Evolutionary conservation across 2,329 filamentous ascomycete genomes (phyloP).

Genomic region (Colletotrichum sp.): DNA sequence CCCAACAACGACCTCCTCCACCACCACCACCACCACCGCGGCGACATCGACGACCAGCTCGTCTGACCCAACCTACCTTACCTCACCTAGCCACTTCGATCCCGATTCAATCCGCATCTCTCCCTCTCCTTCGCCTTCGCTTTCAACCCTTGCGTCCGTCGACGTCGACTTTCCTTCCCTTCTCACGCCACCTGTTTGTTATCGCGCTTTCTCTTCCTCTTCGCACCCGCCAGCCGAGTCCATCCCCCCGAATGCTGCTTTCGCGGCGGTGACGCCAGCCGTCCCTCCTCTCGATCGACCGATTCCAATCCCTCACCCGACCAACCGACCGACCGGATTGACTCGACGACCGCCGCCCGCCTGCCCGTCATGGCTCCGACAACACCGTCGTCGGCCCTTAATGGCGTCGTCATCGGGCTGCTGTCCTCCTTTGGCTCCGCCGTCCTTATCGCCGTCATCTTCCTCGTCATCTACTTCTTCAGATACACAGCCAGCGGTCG

Average conservation of each 20-base stretch:
- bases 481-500: constrained; percentile 86
- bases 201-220: not conserved
- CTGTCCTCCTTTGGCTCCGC: constrained; percentile 94
- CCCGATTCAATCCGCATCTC: not conserved
- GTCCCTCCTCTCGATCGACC: constrained; percentile 19
- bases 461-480: constrained; percentile 90
- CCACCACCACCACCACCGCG: not conserved
- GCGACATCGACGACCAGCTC: constrained; percentile 3
- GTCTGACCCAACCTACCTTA: constrained; percentile 4
- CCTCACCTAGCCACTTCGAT: not conserved
- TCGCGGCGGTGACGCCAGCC: constrained; percentile 25
- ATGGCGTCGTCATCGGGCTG: constrained; percentile 91
- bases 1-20: not conserved
- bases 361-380: constrained; percentile 21
- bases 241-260: constrained; percentile 18
- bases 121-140: not conserved
- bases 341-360: constrained; percentile 14
- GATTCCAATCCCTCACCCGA: not conserved
- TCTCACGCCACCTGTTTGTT: not conserved
- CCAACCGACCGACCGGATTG: constrained; percentile 9
- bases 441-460: constrained; percentile 78
- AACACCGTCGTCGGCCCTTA: constrained; percentile 53
- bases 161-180: constrained; percentile 1
- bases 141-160: not conserved
- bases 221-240: not conserved